phyloP scores from a whole-genome alignment of 139 green algal species.

The Diplosphaera chodatii region DNA sequence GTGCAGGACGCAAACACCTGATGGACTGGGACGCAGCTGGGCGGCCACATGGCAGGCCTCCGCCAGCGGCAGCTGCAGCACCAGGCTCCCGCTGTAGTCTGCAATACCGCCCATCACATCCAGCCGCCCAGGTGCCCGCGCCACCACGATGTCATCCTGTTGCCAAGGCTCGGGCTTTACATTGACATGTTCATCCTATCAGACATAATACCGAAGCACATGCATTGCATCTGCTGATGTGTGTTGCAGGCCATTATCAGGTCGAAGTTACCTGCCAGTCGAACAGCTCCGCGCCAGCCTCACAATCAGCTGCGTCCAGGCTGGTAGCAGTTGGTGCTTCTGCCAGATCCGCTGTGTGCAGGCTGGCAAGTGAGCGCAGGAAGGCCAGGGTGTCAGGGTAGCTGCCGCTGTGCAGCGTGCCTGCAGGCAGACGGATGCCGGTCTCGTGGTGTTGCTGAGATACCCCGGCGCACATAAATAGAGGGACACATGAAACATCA shows the following conservation, averaged over 20 bases:
- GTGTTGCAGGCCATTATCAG: too few species aligned
- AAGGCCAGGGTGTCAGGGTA: constrained; percentile 37
- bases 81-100: constrained; percentile 87
- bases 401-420: constrained; percentile 10
- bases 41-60: constrained; percentile 75
- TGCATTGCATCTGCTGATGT: constrained; percentile 1
- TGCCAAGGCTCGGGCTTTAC: too few species aligned
- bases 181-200: too few species aligned
- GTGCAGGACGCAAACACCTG: too few species aligned
- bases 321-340: not conserved
- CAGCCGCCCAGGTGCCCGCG: constrained; percentile 81
- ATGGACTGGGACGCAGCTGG: constrained; percentile 37
- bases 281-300: constrained; percentile 54
- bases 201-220: too few species aligned
- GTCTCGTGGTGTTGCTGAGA: not conserved
- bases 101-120: constrained; percentile 98
- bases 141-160: constrained; percentile 50
- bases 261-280: constrained; percentile 32
- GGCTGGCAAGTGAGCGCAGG: constrained; percentile 27
- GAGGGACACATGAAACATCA: not conserved
- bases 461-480: not conserved
- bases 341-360: constrained; percentile 10
- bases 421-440: not conserved
- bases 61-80: constrained; percentile 82
- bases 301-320: constrained; percentile 26